Evolutionary conservation across 2,329 filamentous ascomycete genomes (phyloP), one percentile per base, ranked within the genome.

Genomic region (Colletotrichum kahawae): DNA sequence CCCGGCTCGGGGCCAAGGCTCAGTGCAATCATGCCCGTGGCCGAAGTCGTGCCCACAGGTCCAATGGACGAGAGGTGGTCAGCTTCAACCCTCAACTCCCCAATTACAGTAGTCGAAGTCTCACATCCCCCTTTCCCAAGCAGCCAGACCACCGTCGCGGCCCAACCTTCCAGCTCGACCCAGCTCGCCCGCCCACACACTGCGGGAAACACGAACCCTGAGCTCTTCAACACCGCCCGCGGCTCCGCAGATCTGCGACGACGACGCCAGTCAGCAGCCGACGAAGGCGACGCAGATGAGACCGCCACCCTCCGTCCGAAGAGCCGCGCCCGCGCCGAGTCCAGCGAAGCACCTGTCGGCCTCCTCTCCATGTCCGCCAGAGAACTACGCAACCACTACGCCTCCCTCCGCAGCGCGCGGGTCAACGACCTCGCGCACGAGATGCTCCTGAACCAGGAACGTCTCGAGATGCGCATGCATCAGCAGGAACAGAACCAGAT

Each of bases 21-120:
- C 27, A 83, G 81, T 31, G 79, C 82, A 38, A 82, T 88, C 56
- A 84, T 87, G 81, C 84, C 85, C 4, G 83, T 86, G 2, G 80
- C 81, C 16, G 80, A 85, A 29, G 77, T 86, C n/a, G 76, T 83
- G 27, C 85, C 75, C 5, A 65, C 56, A 16, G 9, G 54, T 12
- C 54, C 65, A 2, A 9, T 48, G 16, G 75, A 72, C 14, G 75
- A 77, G 57, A 68, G 75, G 36, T 77, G 76, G 71, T 77, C 76
- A 16, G 71, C 65, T 29, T 75, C 76, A 4, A 75, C 76, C 13
- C 65, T 75, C 31, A 71, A 71, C 27, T 75, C 71, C 18, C 71
- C 71, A 4, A 59, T 66, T 34, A 72, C 72, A 2, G 67, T 71
- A 14, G 31, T 71, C 12, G 51, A 67, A 33, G 65, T 74, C 27